These are phyloP conservation scores for Trematosphaeria pertusa DNA, from an alignment of 2,329 filamentous ascomycete species.

Conservation along the genomic window DNA sequence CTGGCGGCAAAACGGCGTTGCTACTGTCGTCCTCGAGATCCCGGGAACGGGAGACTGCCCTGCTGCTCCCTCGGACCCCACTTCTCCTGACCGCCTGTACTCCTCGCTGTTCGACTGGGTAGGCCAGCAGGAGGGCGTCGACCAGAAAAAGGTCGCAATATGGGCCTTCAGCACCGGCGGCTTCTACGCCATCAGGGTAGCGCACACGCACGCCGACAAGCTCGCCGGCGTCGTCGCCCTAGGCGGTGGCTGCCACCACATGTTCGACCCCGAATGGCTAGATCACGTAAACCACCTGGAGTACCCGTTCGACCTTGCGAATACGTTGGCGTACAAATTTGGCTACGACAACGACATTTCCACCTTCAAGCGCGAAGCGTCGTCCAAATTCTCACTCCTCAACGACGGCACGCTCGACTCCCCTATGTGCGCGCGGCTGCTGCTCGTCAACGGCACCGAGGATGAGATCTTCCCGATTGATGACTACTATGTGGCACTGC, in stretches of 20 bases:
- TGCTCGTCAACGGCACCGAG: constrained; percentile 65
- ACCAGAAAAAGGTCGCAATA: constrained; percentile 56
- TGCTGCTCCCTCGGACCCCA: constrained; percentile 54
- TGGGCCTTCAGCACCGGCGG: constrained; percentile 67
- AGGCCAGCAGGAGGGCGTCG: constrained; percentile 54
- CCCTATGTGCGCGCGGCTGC: constrained; percentile 55
- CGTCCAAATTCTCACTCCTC: constrained; percentile 60
- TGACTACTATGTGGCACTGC: constrained; percentile 63
- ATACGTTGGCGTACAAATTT: constrained; percentile 59
- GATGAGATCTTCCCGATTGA: constrained; percentile 70
- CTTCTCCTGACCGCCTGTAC: constrained; percentile 61
- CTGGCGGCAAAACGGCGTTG: constrained; percentile 58
- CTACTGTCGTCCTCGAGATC: constrained; percentile 61
- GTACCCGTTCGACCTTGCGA: constrained; percentile 65
- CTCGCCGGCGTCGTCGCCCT: constrained; percentile 60
- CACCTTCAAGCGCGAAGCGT: constrained; percentile 57
- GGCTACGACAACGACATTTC: constrained; percentile 47
- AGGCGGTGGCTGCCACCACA: constrained; percentile 62
- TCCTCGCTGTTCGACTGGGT: constrained; percentile 63
- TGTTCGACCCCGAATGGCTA: constrained; percentile 64
- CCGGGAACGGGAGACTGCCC: constrained; percentile 66
- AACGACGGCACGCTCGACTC: constrained; percentile 62
- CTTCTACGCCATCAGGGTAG: constrained; percentile 64
- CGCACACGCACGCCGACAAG: constrained; percentile 63
- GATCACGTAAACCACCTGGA: constrained; percentile 63